These are phyloP conservation scores for Neurospora tetrasperma DNA, from an alignment of 495 filamentous ascomycete species.

Conservation along the genomic window DNA sequence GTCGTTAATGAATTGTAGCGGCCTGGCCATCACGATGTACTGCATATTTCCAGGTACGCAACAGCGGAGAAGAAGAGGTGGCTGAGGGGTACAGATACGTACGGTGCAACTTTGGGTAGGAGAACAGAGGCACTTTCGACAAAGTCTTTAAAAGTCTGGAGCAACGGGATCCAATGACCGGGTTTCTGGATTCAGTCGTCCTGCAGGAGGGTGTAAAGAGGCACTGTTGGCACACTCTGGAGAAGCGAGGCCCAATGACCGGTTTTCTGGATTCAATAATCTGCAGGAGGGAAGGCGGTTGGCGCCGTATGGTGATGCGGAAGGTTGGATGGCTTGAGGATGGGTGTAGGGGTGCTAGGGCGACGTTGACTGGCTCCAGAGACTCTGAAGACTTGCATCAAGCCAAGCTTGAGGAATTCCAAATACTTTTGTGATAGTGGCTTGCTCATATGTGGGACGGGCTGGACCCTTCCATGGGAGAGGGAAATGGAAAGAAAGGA, in stretches of 20 bases:
- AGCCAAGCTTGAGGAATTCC: background rate
- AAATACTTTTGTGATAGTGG: background rate
- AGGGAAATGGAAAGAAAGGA: background rate
- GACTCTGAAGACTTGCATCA: background rate
- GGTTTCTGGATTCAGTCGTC: too few species aligned
- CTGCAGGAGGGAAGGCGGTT: background rate
- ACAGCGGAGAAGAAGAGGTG: background rate
- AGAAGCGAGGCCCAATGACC: background rate
- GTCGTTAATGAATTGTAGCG: background rate
- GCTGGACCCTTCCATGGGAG: background rate
- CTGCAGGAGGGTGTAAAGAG: background rate
- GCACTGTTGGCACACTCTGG: background rate
- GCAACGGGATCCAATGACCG: background rate
- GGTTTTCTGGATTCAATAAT: background rate
- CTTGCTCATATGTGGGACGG: background rate
- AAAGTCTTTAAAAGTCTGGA: background rate
- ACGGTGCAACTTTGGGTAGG: background rate
- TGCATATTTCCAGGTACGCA: background rate
- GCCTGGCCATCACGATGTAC: background rate
- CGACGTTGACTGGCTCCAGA: background rate
- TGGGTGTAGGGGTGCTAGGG: background rate
- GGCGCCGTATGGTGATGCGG: background rate
- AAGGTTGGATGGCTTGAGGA: background rate
- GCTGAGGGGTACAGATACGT: background rate
- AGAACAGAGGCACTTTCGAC: too few species aligned